Base-by-base conservation (phyloP, 2,329 filamentous ascomycete genomes). In the Aspergillus luchuensis region DNA sequence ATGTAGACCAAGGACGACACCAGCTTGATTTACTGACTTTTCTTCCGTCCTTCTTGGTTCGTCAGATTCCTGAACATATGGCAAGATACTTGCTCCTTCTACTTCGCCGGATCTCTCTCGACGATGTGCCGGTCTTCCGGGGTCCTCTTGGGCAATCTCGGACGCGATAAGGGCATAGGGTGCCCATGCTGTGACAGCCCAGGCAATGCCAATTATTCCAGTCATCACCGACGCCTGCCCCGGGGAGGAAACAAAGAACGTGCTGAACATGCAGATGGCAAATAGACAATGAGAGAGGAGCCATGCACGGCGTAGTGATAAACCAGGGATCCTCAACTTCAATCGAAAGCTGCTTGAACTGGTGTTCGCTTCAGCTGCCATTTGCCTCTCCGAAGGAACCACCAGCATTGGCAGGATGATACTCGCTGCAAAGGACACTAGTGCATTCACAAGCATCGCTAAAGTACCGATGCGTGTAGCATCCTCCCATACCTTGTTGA, bases 151-250 rank as follows among this genome's bases (percentile, higher is more conserved):
- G 8, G 56, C 36, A 15, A 57, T 59, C 74, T 97, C 92, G 4
- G 91, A 91, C 54, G 91, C 91, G 73, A 97, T 96, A 68, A 97
- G 90, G 30, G 92, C 92, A 80, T 92, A 97, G 0, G 92, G 92
- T 0, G 92, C 92, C 92, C 92, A 97, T 30, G 94, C 86, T 1
- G 91, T 92, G 71, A 96, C 80, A 33, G 92, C 91, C 92, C 92
- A 97, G 1, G 91, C 91, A 61, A 97, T 87, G 39, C 92, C 92
- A 47, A 95, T 88, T 36, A 93, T 80, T 1, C 88, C 90, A 60
- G 96, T 89, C 43, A 96, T 82, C 2, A 86, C 81, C 0, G 90
- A 96, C 1, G 91, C 92, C 15, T 82, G 85, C 57, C 84, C 79
- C 5, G 91, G 87, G 3, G 85, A 86, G 39, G 81, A 82, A 30